phyloP scores from a whole-genome alignment of 768 basidiomycete genomes.

The Mycena sanguinolenta region DNA sequence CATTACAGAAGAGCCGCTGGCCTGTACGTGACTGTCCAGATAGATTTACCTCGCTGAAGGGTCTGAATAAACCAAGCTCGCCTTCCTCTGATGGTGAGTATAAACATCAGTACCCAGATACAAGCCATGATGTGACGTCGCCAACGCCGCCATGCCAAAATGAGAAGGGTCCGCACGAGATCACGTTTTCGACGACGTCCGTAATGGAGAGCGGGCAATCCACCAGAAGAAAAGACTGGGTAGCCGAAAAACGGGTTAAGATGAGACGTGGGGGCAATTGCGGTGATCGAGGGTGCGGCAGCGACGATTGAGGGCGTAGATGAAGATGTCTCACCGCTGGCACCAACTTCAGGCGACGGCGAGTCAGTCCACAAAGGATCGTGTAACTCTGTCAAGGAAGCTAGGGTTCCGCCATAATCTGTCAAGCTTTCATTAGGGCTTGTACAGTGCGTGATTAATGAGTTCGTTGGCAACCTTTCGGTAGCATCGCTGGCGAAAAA shows the following conservation, averaged over 20 bases:
- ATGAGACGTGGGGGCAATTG: slow-evolving; percentile 60
- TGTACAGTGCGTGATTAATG: slow-evolving; percentile 19
- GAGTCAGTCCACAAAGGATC: slow-evolving; percentile 57
- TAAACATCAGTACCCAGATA: slow-evolving; percentile 48
- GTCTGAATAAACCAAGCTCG: slow-evolving; percentile 22
- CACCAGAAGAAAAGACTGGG: slow-evolving; percentile 57
- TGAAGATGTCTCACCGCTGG: slow-evolving; percentile 34
- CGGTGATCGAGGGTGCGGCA: slow-evolving; percentile 31
- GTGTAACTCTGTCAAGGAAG: slow-evolving; percentile 61
- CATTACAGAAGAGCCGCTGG: slow-evolving; percentile 14
- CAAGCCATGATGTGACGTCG: slow-evolving; percentile 54
- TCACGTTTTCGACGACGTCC: slow-evolving; percentile 80
- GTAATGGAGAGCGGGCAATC: slow-evolving; percentile 62
- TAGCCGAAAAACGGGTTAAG: slow-evolving; percentile 86
- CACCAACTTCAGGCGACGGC: slow-evolving; percentile 18
- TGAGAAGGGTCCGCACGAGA: slow-evolving; percentile 69
- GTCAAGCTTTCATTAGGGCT: slow-evolving; percentile 40
- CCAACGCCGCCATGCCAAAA: slow-evolving; percentile 80
- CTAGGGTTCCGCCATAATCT: slow-evolving; percentile 80
- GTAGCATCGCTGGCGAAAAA: slow-evolving; percentile 66
- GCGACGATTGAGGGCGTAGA: slow-evolving; percentile 26
- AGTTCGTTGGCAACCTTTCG: slow-evolving; percentile 61
- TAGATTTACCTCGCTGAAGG: neutral
- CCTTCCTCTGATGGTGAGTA: slow-evolving; percentile 43
- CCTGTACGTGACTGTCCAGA: slow-evolving; percentile 10